Evolutionary conservation across 495 filamentous ascomycete genomes (phyloP), one percentile per base, ranked within the genome.

Genomic region (Tuber microsphaerosporum): DNA sequence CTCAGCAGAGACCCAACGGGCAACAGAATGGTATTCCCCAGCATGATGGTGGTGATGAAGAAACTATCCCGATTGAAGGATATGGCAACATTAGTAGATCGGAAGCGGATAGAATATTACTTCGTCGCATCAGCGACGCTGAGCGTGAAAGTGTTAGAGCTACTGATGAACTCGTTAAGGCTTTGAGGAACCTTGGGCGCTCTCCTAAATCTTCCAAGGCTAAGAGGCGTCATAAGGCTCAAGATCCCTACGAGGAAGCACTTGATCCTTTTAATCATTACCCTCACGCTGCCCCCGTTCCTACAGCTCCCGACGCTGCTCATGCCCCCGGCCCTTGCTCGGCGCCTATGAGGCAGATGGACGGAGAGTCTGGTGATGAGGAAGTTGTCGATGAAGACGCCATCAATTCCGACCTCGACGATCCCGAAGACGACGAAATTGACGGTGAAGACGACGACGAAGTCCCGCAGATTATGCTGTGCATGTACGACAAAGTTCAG

Each of bases 401-500:
- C 0, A 99, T 99, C 85, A 99, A 99, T 83, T 98, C 96, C 0
- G 95, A 98, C 81, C 89, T 99, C 3, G 95, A 99, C 82, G 95
- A 99, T 81, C 90, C 95, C 0, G 93, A 97, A 74, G 95, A 99
- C 71, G 89, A 91, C 20, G 85, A 89, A 17, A 90, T 91, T 70
- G 90, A 92, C 16, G 91, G 92, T 20, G 91, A 94, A 37, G 90
- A 97, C 61, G 94, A 97, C 73, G 91, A 94, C 26, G 87, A 87
- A 7, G 85, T 84, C 75, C 89, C 89, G 2, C 91, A 96, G 76
- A 92, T 95, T 84, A 97, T 97, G 92, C 89, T 98, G 56, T 99
- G 95, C 86, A 97, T 95, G 81, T 99, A 99, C 82, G 95, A 99
- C 86, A 99, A 99, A 86, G 95, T 99, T 31, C 94, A 97, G 84